Evolutionary conservation across 2,329 filamentous ascomycete species (phyloP), one percentile per base, ranked within the genome.

Genomic region (Aspergillus sp.): DNA sequence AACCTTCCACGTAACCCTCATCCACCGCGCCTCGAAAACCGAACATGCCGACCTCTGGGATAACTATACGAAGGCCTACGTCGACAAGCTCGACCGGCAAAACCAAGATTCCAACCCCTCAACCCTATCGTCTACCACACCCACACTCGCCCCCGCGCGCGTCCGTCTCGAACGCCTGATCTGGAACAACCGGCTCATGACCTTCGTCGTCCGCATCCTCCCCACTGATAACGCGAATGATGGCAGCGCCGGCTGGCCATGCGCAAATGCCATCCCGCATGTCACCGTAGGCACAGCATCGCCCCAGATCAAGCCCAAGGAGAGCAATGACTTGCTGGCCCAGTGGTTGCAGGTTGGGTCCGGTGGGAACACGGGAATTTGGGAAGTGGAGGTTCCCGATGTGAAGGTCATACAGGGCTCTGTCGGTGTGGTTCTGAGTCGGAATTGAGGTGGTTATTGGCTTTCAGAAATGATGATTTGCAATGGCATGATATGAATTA

Each of bases 1-100:
- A n/a, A 77, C 82, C 36, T 98, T 97, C 65, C 93, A 98, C 64
- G 87, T 98, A 48, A 98, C 93, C 0, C 78, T 98, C 35, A 88
- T 96, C 65, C 93, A 98, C 67, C 83, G 84, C 41, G 81, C 83
- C 7, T 73, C 72, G 2, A 72, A 80, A 7, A 73, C 74, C 36
- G 69, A 83, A 29, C 68, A 83, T 52, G 77, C 82, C 0, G 78
- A 83, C 6, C 73, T 91, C 45, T 98, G 93, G 93, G 70, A 83
- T 45, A 78, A 75, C 46, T 91, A 96, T 56, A 65, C 63, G 4
- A 70, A 76, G n/a, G 67, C 86, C 1, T 80, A 86, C 56, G 61
- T 67, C 26, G 52, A 61, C 12, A 58, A 61, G 3, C 57, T 71
- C 48, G 8, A 39, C 36, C 57, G 60, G 29, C 51, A 60, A 45